Conservation (phyloP, 2,329 filamentous ascomycete species). For the Cladosporium cucumerinum region DNA sequence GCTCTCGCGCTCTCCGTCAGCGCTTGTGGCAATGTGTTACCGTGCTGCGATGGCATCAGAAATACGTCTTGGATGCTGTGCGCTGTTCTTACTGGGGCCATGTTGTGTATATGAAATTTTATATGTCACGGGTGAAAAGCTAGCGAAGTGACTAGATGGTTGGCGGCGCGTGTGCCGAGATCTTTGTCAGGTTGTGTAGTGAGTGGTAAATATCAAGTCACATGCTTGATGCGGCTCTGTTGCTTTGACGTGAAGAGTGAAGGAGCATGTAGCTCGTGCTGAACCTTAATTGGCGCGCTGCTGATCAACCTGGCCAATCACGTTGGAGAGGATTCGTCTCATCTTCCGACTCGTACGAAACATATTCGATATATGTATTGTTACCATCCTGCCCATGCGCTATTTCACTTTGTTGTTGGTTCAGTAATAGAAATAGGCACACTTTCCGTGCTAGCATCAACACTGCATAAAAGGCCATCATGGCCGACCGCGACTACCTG, state of each 20-base stretch:
- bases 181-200: not conserved
- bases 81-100: conserved; percentile 53
- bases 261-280: not conserved
- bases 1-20: conserved; percentile 55
- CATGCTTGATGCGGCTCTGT: not conserved
- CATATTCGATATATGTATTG: not conserved
- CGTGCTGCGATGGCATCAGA: conserved; percentile 25
- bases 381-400: not conserved
- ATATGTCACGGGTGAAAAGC: not conserved
- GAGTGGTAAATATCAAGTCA: not conserved
- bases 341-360: conserved; percentile 1
- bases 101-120: conserved; percentile 27
- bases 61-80: not conserved
- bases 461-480: conserved; percentile 16
- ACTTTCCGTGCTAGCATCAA: not conserved
- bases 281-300: not conserved
- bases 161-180: not conserved
- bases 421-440: not conserved
- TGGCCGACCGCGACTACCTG: conserved; percentile 31
- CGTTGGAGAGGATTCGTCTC: not conserved
- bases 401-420: not conserved
- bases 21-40: conserved; percentile 28
- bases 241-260: not conserved
- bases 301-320: not conserved
- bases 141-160: not conserved